A percentile compares a stretch with the other conserved stretches of the same genome.
phyloP scores from a whole-genome alignment of 208 protist species.

The Leptomonas pyrrhocoris region DNA sequence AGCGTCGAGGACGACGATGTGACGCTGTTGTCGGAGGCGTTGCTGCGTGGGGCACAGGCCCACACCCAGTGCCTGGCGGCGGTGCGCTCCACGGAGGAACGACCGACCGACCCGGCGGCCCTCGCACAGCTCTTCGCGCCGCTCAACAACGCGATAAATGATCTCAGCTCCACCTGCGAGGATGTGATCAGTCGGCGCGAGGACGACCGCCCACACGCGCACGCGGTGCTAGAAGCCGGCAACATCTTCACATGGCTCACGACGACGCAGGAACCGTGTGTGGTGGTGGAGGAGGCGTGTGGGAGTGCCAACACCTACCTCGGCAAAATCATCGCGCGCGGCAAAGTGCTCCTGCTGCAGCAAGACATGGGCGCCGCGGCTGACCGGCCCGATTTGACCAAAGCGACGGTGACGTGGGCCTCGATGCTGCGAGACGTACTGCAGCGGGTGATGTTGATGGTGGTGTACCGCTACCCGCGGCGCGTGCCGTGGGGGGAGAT shows the following conservation, averaged over 20 bases:
- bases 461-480: constrained; percentile 36
- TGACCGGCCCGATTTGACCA: constrained; percentile 15
- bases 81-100: constrained; percentile 21
- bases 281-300: constrained; percentile 33
- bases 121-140: constrained; percentile 31
- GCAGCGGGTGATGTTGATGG: constrained; percentile 36
- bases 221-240: constrained; percentile 37
- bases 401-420: constrained; percentile 34
- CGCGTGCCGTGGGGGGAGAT: constrained; percentile 36
- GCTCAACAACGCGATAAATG: constrained; percentile 36
- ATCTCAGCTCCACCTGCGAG: constrained; percentile 30
- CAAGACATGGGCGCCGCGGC: constrained; percentile 15
- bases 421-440: constrained; percentile 36
- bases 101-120: constrained; percentile 9
- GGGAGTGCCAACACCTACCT: constrained; percentile 33
- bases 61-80: constrained; percentile 28
- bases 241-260: constrained; percentile 49
- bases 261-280: constrained; percentile 16
- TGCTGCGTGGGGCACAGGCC: constrained; percentile 30
- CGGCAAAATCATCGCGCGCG: constrained; percentile 38
- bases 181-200: constrained; percentile 20
- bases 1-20: constrained; percentile 26
- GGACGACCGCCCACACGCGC: constrained; percentile 30
- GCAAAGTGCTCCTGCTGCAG: constrained; percentile 27
- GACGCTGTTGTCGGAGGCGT: constrained; percentile 12